Base-by-base conservation (phyloP, 257 asterid genomes). In the Solanum habrochaites region DNA sequence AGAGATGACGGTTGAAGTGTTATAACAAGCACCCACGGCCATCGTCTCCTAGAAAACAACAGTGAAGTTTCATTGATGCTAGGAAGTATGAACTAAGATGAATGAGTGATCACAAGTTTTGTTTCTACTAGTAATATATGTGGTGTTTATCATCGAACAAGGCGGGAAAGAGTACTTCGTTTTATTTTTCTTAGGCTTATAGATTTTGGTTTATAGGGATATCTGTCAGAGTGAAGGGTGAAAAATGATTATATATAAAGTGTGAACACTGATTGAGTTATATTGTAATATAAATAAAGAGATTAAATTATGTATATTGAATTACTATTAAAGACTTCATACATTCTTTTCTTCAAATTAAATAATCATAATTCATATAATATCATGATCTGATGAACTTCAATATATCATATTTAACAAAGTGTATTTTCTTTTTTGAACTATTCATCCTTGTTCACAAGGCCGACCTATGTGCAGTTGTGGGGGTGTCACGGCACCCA, bases 1-100 rank as follows among this genome's bases (percentile, higher is more conserved):
- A 88, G 94, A 92, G 25, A 93, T 95, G 99, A 8, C 88, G 98
- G 70, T 86, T 86, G 78, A 94, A 92, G 88, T 90, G n/a, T 94
- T 49, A 95, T 90, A 27, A 31, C 14, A 89, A 58, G 40, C 94
- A 71, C 23, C 23, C 95, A 83, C 39, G 92, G 47, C 14, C 92
- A 39, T 2, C 93, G 91, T 67, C 92, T 87, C 84, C 42, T 10
- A 96, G 92, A 91, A 90, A 39, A 27, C 89, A 82, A 91, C 77
- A 90, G 83, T 8, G 92, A 88, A 80, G 90, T 84, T 64, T 78
- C n/a, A n/a, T 91, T 89, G 85, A 86, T 47, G 88, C 82, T 21
- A 90, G 90, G 66, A 90, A 84, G 8, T 73, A 91, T 89, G 94
- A 91, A 88, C 37, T 91, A 91, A 56, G 93, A 94, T 45, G 89